phyloP scores from a whole-genome alignment of 2,329 filamentous ascomycete genomes.

The Aspergillus sp. region DNA sequence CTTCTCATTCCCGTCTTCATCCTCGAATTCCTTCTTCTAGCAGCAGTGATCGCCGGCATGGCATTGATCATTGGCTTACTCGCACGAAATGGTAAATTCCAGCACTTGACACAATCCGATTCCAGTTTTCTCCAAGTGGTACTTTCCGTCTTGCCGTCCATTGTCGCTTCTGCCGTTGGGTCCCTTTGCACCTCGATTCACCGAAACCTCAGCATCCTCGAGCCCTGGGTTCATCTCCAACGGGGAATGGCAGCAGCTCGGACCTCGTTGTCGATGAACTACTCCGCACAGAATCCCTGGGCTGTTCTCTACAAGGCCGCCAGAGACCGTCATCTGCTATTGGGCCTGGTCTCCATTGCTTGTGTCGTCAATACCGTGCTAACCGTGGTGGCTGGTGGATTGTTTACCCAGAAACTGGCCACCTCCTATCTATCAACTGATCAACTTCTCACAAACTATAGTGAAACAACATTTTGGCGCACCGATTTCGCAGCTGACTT shows the following conservation, averaged over 20 bases:
- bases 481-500: slow-evolving; percentile 28
- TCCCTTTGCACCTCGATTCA: slow-evolving; percentile 29
- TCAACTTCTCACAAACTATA: slow-evolving; percentile 23
- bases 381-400: slow-evolving; percentile 25
- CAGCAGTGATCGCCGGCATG: slow-evolving; percentile 26
- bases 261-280: slow-evolving; percentile 26
- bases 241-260: slow-evolving; percentile 21
- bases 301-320: slow-evolving; percentile 22
- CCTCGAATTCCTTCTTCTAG: slow-evolving; percentile 26
- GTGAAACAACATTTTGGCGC: slow-evolving; percentile 20
- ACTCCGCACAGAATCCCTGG: slow-evolving; percentile 27
- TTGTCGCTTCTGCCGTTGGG: slow-evolving; percentile 27
- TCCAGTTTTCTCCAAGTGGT: slow-evolving; percentile 27
- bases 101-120: slow-evolving; percentile 25
- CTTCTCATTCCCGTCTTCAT: slow-evolving; percentile 29
- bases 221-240: slow-evolving; percentile 31
- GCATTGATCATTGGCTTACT: slow-evolving; percentile 22
- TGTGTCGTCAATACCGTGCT: slow-evolving; percentile 25
- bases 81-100: slow-evolving; percentile 21
- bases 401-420: slow-evolving; percentile 27
- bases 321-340: slow-evolving; percentile 20
- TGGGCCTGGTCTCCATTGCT: slow-evolving; percentile 23
- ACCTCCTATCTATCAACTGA: slow-evolving; percentile 18
- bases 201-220: slow-evolving; percentile 27
- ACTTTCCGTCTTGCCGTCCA: slow-evolving; percentile 25